Evolutionary conservation across 1,284 basidiomycete genomes (phyloP).

Genomic region (Marasmius fiardii): DNA sequence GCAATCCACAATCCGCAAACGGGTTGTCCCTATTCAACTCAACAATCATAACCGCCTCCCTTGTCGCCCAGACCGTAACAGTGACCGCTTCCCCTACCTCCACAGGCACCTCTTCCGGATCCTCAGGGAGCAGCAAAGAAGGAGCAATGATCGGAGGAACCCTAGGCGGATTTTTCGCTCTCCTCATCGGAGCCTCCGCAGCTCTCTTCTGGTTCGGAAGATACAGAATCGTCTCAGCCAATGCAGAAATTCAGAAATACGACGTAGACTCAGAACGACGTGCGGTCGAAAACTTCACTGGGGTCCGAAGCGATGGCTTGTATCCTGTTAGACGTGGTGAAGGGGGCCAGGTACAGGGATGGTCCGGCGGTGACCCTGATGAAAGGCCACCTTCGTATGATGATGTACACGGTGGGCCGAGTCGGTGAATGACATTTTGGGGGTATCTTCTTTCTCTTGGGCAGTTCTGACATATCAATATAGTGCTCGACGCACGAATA

Average conservation of each 20-base stretch:
- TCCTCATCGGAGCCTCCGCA: not conserved
- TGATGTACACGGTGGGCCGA: not conserved
- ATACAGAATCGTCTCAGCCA: not conserved
- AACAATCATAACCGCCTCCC: not conserved
- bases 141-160: not conserved
- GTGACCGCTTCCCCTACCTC: not conserved
- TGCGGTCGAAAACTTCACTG: too few relatives aligned
- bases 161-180: not conserved
- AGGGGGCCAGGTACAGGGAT: not conserved
- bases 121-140: too few relatives aligned
- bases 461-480: too few relatives aligned
- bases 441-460: too few relatives aligned
- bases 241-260: too few relatives aligned
- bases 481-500: too few relatives aligned
- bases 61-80: not conserved
- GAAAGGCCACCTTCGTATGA: not conserved
- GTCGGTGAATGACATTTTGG: too few relatives aligned
- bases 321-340: not conserved
- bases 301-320: too few relatives aligned
- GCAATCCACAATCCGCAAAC: not conserved
- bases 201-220: not conserved
- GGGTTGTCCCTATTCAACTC: not conserved
- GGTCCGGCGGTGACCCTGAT: not conserved
- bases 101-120: not conserved
- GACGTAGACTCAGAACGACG: too few relatives aligned